Base-by-base conservation (phyloP, 148 eudicot genomes). In the Amaranthus palmeri region DNA sequence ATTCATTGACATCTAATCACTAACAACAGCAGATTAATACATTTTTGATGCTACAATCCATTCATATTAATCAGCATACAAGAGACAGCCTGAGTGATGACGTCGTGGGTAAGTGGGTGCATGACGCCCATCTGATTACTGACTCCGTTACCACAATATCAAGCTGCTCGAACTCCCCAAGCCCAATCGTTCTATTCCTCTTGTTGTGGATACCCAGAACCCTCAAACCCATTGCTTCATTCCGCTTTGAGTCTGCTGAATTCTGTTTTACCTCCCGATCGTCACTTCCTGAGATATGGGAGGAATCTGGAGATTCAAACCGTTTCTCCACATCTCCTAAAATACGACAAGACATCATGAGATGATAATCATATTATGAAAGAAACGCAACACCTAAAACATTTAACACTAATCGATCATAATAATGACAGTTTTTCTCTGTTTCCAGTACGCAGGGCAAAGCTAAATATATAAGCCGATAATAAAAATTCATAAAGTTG, bases 91-190 rank as follows among this genome's bases (percentile, higher is more conserved):
- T 81, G 57, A 90, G 85, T 9, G 97, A 85, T 8, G 97, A 68
- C 15, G 93, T 83, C 14, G 86, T 85, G 2, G 95, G 85, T 10
- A 93, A 77, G 65, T 88, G 72, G 10, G 95, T 90, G 89, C 96
- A 90, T 1, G 98, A 93, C 3, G 89, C 98, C 98, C 98, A 90
- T 25, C 98, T 89, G 65, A 89, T 90, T 17, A 93, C 90, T 4
- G 96, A 83, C 72, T 90, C 92, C 7, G 88, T 85, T 43, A 84
- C 90, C 61, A 86, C 78, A 2, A 87, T 71, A 77, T 86, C 92
- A 13, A 90, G 67, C 78, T 88, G 92, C 54, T 88, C 86, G 45
- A 88, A 81, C 81, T 93, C 98, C 17, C 98, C 95, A 48, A 93
- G 78, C 7, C 98, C 92, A 2, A 93, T 93, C 7, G 98, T 93